Percentiles rank a stretch among this genome's conserved stretches.
Evolutionary conservation across 1,139 yeast species (phyloP).

Genomic region (Protomyces gravidus): DNA sequence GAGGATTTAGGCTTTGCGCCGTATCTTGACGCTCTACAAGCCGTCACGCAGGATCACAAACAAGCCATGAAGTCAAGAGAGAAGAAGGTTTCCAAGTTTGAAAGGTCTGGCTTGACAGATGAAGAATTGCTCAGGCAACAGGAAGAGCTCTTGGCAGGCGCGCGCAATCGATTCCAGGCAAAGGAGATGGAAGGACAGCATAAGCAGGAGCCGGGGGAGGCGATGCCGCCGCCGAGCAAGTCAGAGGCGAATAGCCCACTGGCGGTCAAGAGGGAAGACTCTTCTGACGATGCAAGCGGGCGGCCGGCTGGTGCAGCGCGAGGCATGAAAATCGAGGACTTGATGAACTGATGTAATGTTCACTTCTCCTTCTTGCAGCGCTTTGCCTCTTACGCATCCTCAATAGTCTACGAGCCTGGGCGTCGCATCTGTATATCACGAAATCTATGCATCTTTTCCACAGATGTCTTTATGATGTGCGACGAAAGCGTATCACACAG

Average conservation of each 20-base stretch:
- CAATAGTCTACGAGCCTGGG: background rate
- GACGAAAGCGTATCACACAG: slow-evolving; percentile 25
- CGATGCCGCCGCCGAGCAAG: background rate
- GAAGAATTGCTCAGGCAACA: slow-evolving; percentile 90
- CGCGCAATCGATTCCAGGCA: slow-evolving; percentile 46
- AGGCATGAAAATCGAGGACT: background rate
- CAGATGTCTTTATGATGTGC: background rate
- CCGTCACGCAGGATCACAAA: slow-evolving; percentile 44
- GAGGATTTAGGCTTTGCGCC: slow-evolving; percentile 82
- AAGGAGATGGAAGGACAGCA: slow-evolving; percentile 37
- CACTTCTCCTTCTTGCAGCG: background rate
- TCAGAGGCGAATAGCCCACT: too few relatives aligned
- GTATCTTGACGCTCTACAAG: slow-evolving; percentile 76
- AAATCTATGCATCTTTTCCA: background rate
- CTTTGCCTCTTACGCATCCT: too few relatives aligned
- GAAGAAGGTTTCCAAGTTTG: slow-evolving; percentile 86
- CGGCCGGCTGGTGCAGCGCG: background rate
- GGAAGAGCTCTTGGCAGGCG: slow-evolving; percentile 84
- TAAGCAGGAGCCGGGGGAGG: slow-evolving; percentile 52
- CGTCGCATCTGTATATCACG: background rate
- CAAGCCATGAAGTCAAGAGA: slow-evolving; percentile 44
- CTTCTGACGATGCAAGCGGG: background rate
- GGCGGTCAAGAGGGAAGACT: background rate
- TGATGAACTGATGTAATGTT: background rate
- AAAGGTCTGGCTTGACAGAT: slow-evolving; percentile 83